Evolutionary conservation across 2,329 filamentous ascomycete genomes (phyloP).

Genomic region (Alternaria dauci): DNA sequence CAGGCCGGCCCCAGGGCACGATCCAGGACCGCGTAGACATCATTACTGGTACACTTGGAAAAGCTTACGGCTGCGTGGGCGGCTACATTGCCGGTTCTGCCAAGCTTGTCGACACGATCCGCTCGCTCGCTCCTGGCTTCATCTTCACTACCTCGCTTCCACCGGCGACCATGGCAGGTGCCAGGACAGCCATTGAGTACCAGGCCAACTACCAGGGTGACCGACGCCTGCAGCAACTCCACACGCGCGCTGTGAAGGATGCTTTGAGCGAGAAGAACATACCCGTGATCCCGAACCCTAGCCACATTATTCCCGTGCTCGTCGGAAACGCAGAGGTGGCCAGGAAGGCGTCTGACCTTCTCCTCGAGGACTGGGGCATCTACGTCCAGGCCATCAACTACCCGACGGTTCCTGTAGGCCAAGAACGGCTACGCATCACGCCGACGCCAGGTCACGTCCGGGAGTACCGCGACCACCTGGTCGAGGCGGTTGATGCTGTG

Average conservation of each 20-base stretch:
- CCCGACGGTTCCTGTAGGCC: conserved; percentile 95
- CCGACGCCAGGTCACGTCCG: conserved; percentile 91
- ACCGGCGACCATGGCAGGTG: conserved; percentile 95
- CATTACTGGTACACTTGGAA: conserved; percentile 95
- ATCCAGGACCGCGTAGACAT: conserved; percentile 97
- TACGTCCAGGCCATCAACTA: conserved; percentile 99
- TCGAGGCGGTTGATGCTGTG: conserved; percentile 83
- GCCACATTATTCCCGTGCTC: conserved; percentile 92
- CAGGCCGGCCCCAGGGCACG: conserved; percentile 78
- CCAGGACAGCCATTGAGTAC: conserved; percentile 90
- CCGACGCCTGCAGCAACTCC: conserved; percentile 90
- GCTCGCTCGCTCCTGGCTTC: conserved; percentile 94
- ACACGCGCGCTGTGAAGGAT: conserved; percentile 93
- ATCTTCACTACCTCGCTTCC: conserved; percentile 98
- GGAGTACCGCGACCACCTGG: conserved; percentile 84
- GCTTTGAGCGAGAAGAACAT: conserved; percentile 81
- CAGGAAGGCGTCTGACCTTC: conserved; percentile 89
- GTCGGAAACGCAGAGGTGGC: conserved; percentile 94
- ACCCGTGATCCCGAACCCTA: conserved; percentile 96
- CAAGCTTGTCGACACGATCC: conserved; percentile 88
- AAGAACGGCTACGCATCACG: conserved; percentile 94
- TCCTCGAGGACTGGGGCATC: conserved; percentile 88
- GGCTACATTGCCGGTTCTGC: conserved; percentile 94
- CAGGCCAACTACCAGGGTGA: conserved; percentile 87
- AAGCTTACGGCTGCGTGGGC: conserved; percentile 96